Evolutionary conservation across 2,329 filamentous ascomycete species (phyloP), one percentile per base, ranked within the genome.

Genomic region (Huntiella moniliformis): DNA sequence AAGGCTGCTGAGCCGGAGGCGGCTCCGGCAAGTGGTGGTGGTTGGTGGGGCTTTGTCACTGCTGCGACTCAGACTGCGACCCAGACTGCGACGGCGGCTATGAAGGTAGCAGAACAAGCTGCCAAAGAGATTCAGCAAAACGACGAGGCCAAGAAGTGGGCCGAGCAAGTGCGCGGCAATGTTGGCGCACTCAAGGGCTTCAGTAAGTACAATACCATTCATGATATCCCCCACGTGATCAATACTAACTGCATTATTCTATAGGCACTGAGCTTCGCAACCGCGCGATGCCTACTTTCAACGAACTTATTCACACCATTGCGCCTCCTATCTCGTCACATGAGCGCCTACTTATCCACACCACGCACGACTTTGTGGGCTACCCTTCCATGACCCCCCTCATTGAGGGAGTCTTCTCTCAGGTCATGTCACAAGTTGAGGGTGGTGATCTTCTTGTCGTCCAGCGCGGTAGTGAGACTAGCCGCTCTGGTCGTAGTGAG

Each of bases 341-440:
- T 63, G 91, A 98, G 64, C 83, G 88, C 42, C 80, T 98, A 5
- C 82, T 92, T 56, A 96, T 98, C 56, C 91, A 98, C 66, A 92
- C 91, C 52, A 94, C 88, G 6, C 91, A 98, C 66, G 91, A 96
- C 61, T 74, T 98, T 38, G 78, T 86, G 54, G 85, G 85, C 54
- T 98, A 98, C 60, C 91, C 91, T 2, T 88, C 85, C 13, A 76
- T 98, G 54, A 88, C 96, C 59, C 86, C 88, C 13, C 73, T 95
- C 46, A 84, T 96, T 55, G 85, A 96, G 63, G 73, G 74, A 48
- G 86, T 91, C 52, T 98, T 98, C 66, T 82, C 82, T 46, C 79
- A 86, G 45, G 87, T 98, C 56, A 98, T 98, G 91, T 75, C 86
- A n/a, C 91, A 98, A 64, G 91, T 98, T 39, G 91, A 98, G 63